Conservation (phyloP, 495 filamentous ascomycete genomes). For the Penicillium lividum region DNA sequence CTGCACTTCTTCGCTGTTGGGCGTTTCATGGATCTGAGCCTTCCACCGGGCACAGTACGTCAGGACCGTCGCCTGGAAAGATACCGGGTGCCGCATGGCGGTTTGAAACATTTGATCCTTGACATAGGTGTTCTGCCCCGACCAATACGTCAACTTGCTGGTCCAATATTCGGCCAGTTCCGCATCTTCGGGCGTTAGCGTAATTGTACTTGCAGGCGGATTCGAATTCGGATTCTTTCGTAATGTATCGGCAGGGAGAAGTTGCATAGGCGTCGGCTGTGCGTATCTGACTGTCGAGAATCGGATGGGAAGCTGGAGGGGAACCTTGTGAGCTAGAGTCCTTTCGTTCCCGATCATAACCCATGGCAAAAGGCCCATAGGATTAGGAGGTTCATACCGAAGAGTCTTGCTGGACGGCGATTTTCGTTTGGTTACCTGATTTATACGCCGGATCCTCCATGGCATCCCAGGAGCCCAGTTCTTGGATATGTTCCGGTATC, state of each 20-base stretch:
- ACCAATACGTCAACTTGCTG: slow-evolving; percentile 46
- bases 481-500: slow-evolving; percentile 21
- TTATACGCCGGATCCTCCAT: slow-evolving; percentile 18
- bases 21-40: slow-evolving; percentile 27
- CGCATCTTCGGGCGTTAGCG: slow-evolving; percentile 24
- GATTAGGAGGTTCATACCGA: slow-evolving; percentile 24
- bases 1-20: slow-evolving; percentile 27
- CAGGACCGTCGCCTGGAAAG: slow-evolving; percentile 42
- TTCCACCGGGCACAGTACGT: slow-evolving; percentile 45
- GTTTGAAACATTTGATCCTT: slow-evolving; percentile 41
- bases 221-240: slow-evolving; percentile 39
- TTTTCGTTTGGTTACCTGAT: slow-evolving; percentile 8
- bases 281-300: slow-evolving; percentile 18
- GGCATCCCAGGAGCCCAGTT: slow-evolving; percentile 27
- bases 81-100: slow-evolving; percentile 37
- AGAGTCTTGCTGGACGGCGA: slow-evolving; percentile 10
- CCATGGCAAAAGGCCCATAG: not conserved
- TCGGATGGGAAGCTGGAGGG: slow-evolving; percentile 22
- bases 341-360: not conserved
- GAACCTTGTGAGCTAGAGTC: not conserved
- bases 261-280: slow-evolving; percentile 10
- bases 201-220: slow-evolving; percentile 18
- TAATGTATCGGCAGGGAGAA: slow-evolving; percentile 32
- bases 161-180: slow-evolving; percentile 42
- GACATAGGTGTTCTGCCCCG: slow-evolving; percentile 41